Conservation (phyloP, 208 protist genomes). For the Wallacemonas sp. region DNA sequence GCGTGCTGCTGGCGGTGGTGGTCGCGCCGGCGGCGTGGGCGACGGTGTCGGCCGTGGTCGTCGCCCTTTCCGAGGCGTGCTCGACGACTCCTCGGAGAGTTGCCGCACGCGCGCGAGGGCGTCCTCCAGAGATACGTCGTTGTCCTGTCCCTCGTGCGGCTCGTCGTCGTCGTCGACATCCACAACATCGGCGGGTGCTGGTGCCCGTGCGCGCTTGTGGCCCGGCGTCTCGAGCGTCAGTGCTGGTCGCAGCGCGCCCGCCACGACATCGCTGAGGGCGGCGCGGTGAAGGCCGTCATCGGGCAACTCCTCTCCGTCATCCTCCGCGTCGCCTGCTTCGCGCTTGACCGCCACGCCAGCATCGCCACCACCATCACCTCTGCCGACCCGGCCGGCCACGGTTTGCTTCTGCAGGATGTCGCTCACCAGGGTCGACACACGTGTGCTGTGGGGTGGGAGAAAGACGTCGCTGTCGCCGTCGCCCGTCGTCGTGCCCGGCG, state of each 20-base stretch:
- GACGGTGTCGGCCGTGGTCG: not conserved
- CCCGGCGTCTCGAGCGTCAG: not conserved
- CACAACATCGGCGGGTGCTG: constrained; percentile 19
- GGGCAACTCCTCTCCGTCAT: constrained; percentile 57
- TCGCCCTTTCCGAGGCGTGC: not conserved
- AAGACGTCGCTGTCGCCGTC: constrained; percentile 24
- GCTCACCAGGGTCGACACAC: not conserved
- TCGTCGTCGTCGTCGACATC: constrained; percentile 25
- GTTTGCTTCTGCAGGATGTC: constrained; percentile 10
- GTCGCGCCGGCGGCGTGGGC: not conserved
- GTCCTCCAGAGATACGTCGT: constrained; percentile 9
- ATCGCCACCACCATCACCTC: no score
- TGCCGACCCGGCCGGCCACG: constrained; percentile 16
- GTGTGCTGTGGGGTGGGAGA: constrained; percentile 10
- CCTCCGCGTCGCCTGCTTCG: constrained; percentile 20
- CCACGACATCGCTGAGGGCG: constrained; percentile 35
- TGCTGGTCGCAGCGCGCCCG: constrained; percentile 17
- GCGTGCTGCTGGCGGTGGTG: not conserved
- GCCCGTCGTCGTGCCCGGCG: not conserved
- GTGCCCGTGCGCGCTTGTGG: constrained; percentile 6
- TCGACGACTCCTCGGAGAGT: constrained; percentile 5
- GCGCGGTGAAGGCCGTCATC: constrained; percentile 53
- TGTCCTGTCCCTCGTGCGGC: not conserved
- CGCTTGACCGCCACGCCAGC: not conserved
- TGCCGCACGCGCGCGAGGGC: constrained; percentile 1